These are phyloP conservation scores for Colletotrichum lindemuthianum DNA, from an alignment of 2,329 filamentous ascomycete species.

Conservation along the genomic window DNA sequence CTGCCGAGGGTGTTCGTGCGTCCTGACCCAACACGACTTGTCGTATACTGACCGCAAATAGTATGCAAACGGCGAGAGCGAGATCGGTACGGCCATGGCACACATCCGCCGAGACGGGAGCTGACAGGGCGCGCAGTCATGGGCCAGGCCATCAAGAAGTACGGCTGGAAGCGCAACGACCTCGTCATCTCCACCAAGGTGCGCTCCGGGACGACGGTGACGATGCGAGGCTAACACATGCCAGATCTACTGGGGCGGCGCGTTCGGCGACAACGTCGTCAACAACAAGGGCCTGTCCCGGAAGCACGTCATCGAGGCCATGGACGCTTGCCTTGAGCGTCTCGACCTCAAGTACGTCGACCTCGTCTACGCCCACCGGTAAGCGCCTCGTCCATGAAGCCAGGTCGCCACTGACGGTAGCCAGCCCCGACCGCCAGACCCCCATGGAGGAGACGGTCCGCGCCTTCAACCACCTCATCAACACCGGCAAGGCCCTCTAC, in stretches of 20 bases:
- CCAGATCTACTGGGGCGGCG: slow-evolving; percentile 72
- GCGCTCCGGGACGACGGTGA: slow-evolving; percentile 19
- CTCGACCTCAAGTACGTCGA: slow-evolving; percentile 71
- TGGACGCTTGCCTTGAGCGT: slow-evolving; percentile 67
- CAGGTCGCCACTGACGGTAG: background rate
- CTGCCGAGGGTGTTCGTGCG: slow-evolving; percentile 55
- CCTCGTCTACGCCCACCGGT: slow-evolving; percentile 73
- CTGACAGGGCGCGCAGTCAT: slow-evolving; percentile 53
- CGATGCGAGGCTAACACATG: slow-evolving; percentile 7
- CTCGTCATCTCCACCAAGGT: slow-evolving; percentile 71
- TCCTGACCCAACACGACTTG: no score
- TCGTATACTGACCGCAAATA: no score
- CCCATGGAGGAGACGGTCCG: slow-evolving; percentile 78
- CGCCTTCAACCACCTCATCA: slow-evolving; percentile 76
- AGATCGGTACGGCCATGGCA: slow-evolving; percentile 48
- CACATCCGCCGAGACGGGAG: background rate
- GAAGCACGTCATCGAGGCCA: slow-evolving; percentile 76
- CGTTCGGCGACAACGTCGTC: slow-evolving; percentile 68
- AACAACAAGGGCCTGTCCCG: slow-evolving; percentile 75
- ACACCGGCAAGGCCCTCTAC: slow-evolving; percentile 74
- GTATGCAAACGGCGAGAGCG: slow-evolving; percentile 69
- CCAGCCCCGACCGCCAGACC: slow-evolving; percentile 67
- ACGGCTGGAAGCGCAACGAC: slow-evolving; percentile 69
- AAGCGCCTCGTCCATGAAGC: background rate
- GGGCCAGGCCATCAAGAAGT: slow-evolving; percentile 69